Evolutionary conservation across 2,329 filamentous ascomycete genomes (phyloP).

Genomic region (Colletotrichum nymphaeae): DNA sequence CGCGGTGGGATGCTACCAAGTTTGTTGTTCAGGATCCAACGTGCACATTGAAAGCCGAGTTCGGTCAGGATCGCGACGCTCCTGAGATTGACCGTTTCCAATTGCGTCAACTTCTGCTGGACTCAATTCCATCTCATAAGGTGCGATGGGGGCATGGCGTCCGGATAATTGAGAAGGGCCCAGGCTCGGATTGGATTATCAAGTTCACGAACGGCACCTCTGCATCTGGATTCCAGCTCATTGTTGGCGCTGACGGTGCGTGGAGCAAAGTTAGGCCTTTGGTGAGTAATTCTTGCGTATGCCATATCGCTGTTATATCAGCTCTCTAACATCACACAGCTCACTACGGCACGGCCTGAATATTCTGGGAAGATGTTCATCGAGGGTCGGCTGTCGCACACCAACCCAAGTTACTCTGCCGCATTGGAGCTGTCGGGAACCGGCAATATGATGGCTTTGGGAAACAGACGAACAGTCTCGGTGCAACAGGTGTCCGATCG

Average conservation of each 20-base stretch:
- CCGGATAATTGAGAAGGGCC: neutral
- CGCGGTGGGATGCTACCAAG: constrained; percentile 39
- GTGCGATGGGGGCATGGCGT: constrained; percentile 49
- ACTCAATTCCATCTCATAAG: constrained; percentile 41
- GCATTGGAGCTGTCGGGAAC: neutral
- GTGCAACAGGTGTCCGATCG: constrained; percentile 9
- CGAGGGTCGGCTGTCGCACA: neutral
- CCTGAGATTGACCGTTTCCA: constrained; percentile 53
- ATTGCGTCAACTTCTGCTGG: constrained; percentile 48
- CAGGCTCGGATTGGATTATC: neutral
- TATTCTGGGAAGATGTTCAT: constrained; percentile 19
- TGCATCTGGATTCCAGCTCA: constrained; percentile 12
- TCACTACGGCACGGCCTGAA: constrained; percentile 4
- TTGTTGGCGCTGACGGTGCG: constrained; percentile 20
- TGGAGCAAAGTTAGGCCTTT: constrained; percentile 25
- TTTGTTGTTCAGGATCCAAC: constrained; percentile 10
- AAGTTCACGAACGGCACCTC: constrained; percentile 7
- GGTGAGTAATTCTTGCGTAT: neutral
- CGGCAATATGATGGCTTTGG: constrained; percentile 7
- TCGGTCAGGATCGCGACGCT: constrained; percentile 38
- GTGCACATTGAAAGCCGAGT: neutral
- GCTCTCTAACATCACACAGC: neutral
- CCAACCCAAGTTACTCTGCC: constrained; percentile 6
- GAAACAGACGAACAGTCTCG: neutral
- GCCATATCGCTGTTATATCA: neutral